Evolutionary conservation across 306 rosid genomes (phyloP), one percentile per base, ranked within the genome.

Genomic region (Styphnolobium japonicum): DNA sequence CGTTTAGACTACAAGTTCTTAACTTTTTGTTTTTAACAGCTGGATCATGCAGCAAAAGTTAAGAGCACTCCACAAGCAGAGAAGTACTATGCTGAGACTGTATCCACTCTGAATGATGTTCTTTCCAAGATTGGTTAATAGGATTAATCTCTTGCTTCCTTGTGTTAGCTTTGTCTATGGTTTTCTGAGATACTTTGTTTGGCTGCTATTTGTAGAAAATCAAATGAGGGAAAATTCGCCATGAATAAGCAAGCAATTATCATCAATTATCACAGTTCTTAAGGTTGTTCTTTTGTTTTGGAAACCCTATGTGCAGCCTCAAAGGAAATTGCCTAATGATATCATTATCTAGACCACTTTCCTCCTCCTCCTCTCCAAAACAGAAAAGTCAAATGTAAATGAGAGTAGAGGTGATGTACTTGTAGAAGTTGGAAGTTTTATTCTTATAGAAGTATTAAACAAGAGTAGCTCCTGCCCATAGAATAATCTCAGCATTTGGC

Each of bases 21-120:
- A 19, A 49, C 2, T 40, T 36, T 16, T 74, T 31, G 0, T 39
- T 65, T 55, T 22, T 51, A 9, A 68, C 97, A 95, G 98, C 78
- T 96, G 89, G 99, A 96, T 86, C 43, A 93, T 80, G 99, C 99
- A 34, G 99, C 99, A 7, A 96, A 93, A 84, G 80, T 84, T 14
- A 96, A 96, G 97, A 96, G 97, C 89, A 46, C 86, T 63, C 79
- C 96, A 34, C 81, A 90, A 79, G 99, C 99, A 60, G 98, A 93
- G 92, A 96, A 96, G 87, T 96, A 83, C 92, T 96, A 96, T 80
- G 88, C 94, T 11, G 86, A 73, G 57, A 76, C 99, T 43, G 79
- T 90, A 66, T 90, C 99, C 67, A 22, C 89, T 71, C 94, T 96
- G 73, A 96, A 91, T 70, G 88, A 90, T 83, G 99, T 96, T 67